Percentiles rank a stretch among this genome's conserved stretches.
Conservation (phyloP, 352 stramenopile genomes). For the Phytophthora palmivora region DNA sequence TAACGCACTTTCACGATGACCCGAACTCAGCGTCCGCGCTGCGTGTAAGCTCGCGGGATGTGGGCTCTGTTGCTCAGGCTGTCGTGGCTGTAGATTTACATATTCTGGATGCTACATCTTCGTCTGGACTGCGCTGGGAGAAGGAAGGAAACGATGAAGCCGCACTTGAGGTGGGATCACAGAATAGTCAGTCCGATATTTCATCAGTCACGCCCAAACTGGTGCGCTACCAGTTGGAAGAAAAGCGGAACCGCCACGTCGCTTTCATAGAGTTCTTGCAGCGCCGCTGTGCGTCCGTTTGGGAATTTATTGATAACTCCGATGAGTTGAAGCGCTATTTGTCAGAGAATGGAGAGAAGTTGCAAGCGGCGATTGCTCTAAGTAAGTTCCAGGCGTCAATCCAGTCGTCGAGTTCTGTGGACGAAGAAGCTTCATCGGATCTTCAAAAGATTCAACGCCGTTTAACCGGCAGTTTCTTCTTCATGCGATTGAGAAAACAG, state of each 20-base stretch:
- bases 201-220: slow-evolving; percentile 77
- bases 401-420: slow-evolving; percentile 25
- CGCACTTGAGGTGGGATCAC: slow-evolving; percentile 11
- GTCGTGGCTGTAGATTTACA: slow-evolving; percentile 66
- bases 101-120: slow-evolving; percentile 83
- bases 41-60: slow-evolving; percentile 51
- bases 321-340: slow-evolving; percentile 60
- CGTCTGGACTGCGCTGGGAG: slow-evolving; percentile 83
- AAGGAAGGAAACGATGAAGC: slow-evolving; percentile 40
- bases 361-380: slow-evolving; percentile 74
- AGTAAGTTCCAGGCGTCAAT: slow-evolving; percentile 83
- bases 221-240: slow-evolving; percentile 86
- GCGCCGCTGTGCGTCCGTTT: slow-evolving; percentile 62
- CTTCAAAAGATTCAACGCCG: slow-evolving; percentile 43
- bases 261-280: slow-evolving; percentile 77
- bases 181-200: slow-evolving; percentile 26
- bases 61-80: slow-evolving; percentile 61
- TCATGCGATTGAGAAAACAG: slow-evolving; percentile 76
- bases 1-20: slow-evolving; percentile 68
- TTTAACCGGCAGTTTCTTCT: slow-evolving; percentile 72
- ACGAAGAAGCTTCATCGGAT: slow-evolving; percentile 35
- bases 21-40: slow-evolving; percentile 49
- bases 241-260: slow-evolving; percentile 69
- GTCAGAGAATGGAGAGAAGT: slow-evolving; percentile 77
- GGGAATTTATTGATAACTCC: slow-evolving; percentile 64